Evolutionary conservation across 2,329 filamentous ascomycete species (phyloP).

Genomic region (Exophiala alcalophila): DNA sequence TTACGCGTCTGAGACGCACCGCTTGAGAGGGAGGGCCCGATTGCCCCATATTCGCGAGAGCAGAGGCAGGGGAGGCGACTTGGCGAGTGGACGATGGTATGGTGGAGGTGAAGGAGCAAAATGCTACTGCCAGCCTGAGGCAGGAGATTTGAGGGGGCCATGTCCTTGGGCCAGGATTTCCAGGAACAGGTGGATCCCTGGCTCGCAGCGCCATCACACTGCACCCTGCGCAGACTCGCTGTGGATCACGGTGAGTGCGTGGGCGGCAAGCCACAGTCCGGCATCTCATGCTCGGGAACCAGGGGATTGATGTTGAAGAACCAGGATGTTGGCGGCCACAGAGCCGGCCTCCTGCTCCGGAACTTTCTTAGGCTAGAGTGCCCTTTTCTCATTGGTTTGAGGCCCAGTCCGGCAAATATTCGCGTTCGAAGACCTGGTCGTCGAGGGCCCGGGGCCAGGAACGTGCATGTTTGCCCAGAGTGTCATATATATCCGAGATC

Average conservation of each 20-base stretch:
- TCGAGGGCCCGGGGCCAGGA: too few relatives aligned
- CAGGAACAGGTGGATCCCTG: slow-evolving; percentile 23
- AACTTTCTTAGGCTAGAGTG: slow-evolving; percentile 15
- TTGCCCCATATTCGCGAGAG: slow-evolving; percentile 21
- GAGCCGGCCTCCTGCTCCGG: slow-evolving; percentile 17
- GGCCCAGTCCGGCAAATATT: not conserved
- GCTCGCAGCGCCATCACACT: slow-evolving; percentile 9
- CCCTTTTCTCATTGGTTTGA: not conserved
- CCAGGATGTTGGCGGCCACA: slow-evolving; percentile 13
- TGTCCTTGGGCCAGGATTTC: too few relatives aligned
- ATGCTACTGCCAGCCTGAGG: too few relatives aligned
- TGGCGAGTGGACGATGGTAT: slow-evolving; percentile 12
- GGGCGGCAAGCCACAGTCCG: slow-evolving; percentile 26
- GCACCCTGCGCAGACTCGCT: slow-evolving; percentile 5
- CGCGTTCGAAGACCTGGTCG: too few relatives aligned
- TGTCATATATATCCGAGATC: not conserved
- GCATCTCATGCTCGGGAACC: slow-evolving; percentile 22
- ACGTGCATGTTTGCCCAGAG: not conserved
- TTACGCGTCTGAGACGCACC: slow-evolving; percentile 26
- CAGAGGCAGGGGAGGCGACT: slow-evolving; percentile 20
- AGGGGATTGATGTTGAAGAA: slow-evolving; percentile 9
- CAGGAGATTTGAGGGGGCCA: slow-evolving; percentile 28
- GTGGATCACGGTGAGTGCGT: slow-evolving; percentile 16
- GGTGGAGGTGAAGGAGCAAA: slow-evolving; percentile 27
- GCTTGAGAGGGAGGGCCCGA: slow-evolving; percentile 15